Percentiles rank a stretch among this genome's conserved stretches.
Conservation (phyloP, 805 yeast species). For the Candida succiphila region DNA sequence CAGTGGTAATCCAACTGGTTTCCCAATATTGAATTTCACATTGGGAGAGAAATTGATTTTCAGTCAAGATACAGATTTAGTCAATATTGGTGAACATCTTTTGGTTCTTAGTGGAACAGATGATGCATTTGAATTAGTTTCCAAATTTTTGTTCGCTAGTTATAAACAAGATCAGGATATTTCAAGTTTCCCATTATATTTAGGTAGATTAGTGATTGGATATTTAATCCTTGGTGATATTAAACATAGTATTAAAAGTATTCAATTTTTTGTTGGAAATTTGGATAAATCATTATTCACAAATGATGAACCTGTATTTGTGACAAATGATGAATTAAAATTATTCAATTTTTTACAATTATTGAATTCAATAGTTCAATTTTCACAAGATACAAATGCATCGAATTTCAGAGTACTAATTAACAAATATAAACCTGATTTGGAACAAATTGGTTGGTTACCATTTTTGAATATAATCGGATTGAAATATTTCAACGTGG, state of each 20-base stretch:
- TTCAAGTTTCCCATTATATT: constrained; percentile 12
- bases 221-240: constrained; percentile 62
- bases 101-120: background rate
- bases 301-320: constrained; percentile 16
- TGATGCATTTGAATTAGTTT: constrained; percentile 12
- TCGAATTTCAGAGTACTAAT: constrained; percentile 32
- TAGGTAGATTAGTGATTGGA: constrained; percentile 58
- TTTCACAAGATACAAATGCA: constrained; percentile 25
- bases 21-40: constrained; percentile 61
- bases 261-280: constrained; percentile 20
- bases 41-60: constrained; percentile 56
- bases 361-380: constrained; percentile 48
- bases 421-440: constrained; percentile 24
- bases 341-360: constrained; percentile 64
- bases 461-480: constrained; percentile 20
- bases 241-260: constrained; percentile 42
- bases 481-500: constrained; percentile 16
- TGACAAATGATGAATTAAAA: constrained; percentile 17
- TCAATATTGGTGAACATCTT: constrained; percentile 8
- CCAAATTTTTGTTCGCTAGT: constrained; percentile 25
- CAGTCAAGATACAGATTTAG: constrained; percentile 16
- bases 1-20: constrained; percentile 53
- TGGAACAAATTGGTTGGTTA: constrained; percentile 12
- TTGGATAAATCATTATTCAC: constrained; percentile 6
- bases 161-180: constrained; percentile 25